Evolutionary conservation across 2,329 filamentous ascomycete genomes (phyloP), one percentile per base, ranked within the genome.

Genomic region (Penicillium sp.): DNA sequence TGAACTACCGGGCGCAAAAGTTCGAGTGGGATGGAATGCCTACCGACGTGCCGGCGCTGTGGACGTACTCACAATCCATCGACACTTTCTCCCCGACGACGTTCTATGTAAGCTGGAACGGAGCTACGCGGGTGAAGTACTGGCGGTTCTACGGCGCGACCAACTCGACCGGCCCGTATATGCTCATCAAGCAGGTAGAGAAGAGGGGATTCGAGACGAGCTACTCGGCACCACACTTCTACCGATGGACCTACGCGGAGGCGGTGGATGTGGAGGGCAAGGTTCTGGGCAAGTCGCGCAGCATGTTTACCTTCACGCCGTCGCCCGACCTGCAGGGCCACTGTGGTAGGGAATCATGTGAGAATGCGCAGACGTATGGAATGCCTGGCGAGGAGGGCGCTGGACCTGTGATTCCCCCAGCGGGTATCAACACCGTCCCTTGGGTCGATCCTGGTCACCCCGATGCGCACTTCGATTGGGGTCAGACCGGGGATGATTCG

Each of bases 1-100:
- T 71, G 70, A 71, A 69, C 55, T 72, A 72, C 51, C 69, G 70
- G 0, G 68, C 67, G 0, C 61, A 66, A 55, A 72, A 73, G 48
- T 72, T 69, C 55, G 59, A 68, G 33, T 72, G 70, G 70, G 65
- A 70, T 3, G 68, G 65, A 2, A 60, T 63, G 21, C 70, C 70
- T 3, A 67, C 64, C 22, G 69, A 70, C 40, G 64, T 64, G 15
- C 70, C 70, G 3, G 69, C 69, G 0, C 56, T 73, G 32, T 71
- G 68, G 65, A 59, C 65, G 0, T 72, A 71, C 44, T 64, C 70
- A 6, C 59, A 57, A 22, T 56, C 61, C 2, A 57, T 56, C 6
- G 57, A 64, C 12, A 48, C 57, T 0, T 53, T 57, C 28, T 61
- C 65, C 0, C 50, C 62, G 6, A 65, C 61, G 3, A 67, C 54